These are phyloP conservation scores for Globisporangium megalacanthum DNA, from an alignment of 352 stramenopile genomes.

Conservation along the genomic window DNA sequence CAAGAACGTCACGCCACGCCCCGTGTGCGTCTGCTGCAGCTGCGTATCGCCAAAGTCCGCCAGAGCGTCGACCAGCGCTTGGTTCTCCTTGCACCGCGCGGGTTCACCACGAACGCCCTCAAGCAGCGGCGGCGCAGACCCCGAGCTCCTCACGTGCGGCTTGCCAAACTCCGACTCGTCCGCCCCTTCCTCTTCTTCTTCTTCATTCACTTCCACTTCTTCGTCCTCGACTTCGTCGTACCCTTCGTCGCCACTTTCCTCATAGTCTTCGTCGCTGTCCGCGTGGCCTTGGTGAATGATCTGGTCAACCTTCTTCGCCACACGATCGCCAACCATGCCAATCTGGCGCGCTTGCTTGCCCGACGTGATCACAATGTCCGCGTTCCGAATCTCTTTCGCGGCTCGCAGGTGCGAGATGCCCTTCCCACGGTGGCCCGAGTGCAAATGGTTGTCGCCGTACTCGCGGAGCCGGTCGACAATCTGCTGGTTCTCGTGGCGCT, in stretches of 20 bases:
- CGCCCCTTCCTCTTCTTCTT: conserved; percentile 9
- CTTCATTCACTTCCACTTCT: conserved; percentile 14
- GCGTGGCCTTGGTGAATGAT: conserved; percentile 66
- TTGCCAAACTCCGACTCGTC: conserved; percentile 11
- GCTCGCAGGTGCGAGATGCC: conserved; percentile 75
- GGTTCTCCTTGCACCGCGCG: conserved; percentile 44
- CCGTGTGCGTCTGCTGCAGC: conserved; percentile 41
- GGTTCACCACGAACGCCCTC: conserved; percentile 34
- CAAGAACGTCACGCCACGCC: conserved; percentile 56
- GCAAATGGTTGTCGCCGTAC: conserved; percentile 70
- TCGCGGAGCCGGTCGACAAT: conserved; percentile 63
- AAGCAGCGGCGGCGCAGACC: conserved; percentile 35
- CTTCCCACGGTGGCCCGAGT: conserved; percentile 54
- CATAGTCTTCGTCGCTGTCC: conserved; percentile 58
- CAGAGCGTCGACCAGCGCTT: conserved; percentile 57
- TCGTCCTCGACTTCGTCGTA: conserved; percentile 25
- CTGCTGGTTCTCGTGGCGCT: conserved; percentile 50
- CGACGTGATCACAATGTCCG: conserved; percentile 44
- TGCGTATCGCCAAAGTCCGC: conserved; percentile 52
- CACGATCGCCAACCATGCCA: conserved; percentile 45
- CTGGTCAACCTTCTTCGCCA: conserved; percentile 70
- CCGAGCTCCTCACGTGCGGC: conserved; percentile 12
- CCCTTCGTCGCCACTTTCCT: conserved; percentile 49
- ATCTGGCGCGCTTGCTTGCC: conserved; percentile 48
- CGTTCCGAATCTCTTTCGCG: conserved; percentile 49